phyloP scores from a whole-genome alignment of 2,329 filamentous ascomycete genomes.

The Fusarium nygamai region DNA sequence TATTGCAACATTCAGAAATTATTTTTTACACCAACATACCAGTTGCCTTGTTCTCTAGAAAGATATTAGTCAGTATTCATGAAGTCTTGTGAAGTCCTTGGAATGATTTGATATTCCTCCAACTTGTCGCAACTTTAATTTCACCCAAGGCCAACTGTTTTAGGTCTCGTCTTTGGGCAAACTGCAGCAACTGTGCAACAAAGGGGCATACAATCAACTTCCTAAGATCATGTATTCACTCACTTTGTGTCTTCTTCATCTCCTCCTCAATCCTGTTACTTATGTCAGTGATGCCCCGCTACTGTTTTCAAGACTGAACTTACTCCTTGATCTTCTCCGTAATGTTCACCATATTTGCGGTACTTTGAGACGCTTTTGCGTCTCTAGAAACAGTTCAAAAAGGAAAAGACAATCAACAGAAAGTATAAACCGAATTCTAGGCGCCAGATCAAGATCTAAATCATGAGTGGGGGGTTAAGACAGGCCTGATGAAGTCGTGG shows the following conservation, averaged over 20 bases:
- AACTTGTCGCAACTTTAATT: neutral
- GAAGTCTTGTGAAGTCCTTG: neutral
- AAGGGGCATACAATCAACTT: neutral
- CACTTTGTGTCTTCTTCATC: constrained; percentile 99
- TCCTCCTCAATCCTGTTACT: constrained; percentile 96
- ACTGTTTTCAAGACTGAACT: constrained; percentile 44
- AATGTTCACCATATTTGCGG: constrained; percentile 90
- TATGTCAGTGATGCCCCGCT: constrained; percentile 37
- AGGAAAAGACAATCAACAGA: constrained; percentile 11
- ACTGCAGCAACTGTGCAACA: neutral
- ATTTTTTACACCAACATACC: constrained; percentile 66
- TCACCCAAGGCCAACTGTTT: neutral
- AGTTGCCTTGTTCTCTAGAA: constrained; percentile 95
- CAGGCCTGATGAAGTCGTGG: constrained; percentile 42
- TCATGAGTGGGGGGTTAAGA: constrained; percentile 44
- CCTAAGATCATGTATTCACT: constrained; percentile 43
- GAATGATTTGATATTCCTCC: neutral
- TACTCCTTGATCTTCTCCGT: constrained; percentile 99
- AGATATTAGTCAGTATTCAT: constrained; percentile 2
- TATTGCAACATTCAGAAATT: neutral
- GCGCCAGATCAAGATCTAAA: constrained; percentile 32
- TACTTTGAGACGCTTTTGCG: constrained; percentile 40
- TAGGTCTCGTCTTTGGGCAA: neutral
- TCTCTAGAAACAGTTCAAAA: constrained; percentile 21
- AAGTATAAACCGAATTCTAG: constrained; percentile 20